Evolutionary conservation across 2,329 filamentous ascomycete genomes (phyloP).

Genomic region (Penicillium sp.): DNA sequence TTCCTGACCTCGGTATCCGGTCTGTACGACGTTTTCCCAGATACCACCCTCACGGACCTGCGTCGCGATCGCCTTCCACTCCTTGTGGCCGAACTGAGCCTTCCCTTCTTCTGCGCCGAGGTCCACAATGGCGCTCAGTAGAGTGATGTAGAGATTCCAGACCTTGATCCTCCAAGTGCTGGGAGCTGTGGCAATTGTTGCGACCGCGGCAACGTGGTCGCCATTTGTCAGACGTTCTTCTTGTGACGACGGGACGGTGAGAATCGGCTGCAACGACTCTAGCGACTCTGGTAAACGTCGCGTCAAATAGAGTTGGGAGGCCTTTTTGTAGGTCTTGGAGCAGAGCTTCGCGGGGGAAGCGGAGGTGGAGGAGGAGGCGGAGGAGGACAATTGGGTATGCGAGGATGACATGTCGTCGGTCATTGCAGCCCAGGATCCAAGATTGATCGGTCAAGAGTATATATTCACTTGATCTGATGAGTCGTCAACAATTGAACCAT

Average conservation of each 20-base stretch:
- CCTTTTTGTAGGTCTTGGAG: constrained; percentile 89
- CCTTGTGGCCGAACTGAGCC: constrained; percentile 73
- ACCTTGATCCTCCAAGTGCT: constrained; percentile 84
- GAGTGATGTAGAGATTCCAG: constrained; percentile 93
- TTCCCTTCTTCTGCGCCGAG: constrained; percentile 87
- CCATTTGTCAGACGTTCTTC: constrained; percentile 39
- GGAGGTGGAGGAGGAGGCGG: constrained; percentile 65
- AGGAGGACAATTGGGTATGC: constrained; percentile 55
- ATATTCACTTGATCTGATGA: too few relatives aligned
- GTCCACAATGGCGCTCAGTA: constrained; percentile 85
- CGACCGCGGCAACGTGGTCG: constrained; percentile 47
- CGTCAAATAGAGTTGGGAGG: constrained; percentile 89
- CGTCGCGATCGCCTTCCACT: constrained; percentile 74
- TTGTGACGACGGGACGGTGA: constrained; percentile 52
- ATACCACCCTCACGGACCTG: constrained; percentile 83
- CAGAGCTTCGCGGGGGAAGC: constrained; percentile 58
- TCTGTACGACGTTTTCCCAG: constrained; percentile 88
- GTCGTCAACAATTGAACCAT: too few relatives aligned
- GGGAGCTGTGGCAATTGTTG: constrained; percentile 73
- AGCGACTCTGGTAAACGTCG: constrained; percentile 86
- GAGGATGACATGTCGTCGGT: constrained; percentile 34
- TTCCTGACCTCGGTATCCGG: constrained; percentile 82
- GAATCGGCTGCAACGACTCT: constrained; percentile 74
- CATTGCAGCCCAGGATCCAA: constrained; percentile 18
- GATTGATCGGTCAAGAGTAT: background rate